phyloP scores from a whole-genome alignment of 2,329 filamentous ascomycete species.

The Mycosphaerella sp. region DNA sequence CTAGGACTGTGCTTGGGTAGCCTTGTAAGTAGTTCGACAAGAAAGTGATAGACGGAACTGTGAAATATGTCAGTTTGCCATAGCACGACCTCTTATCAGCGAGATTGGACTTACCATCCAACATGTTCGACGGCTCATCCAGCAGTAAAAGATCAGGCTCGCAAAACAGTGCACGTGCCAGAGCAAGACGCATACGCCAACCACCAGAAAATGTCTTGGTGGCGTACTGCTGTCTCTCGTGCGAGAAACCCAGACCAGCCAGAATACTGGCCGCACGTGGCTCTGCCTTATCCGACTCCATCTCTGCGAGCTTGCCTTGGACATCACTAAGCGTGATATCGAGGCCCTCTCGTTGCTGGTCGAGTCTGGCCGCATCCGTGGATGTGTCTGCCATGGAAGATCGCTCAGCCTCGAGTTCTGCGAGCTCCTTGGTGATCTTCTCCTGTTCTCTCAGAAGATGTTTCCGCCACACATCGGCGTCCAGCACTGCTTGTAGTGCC shows the following conservation, averaged over 20 bases:
- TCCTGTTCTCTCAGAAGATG: conserved; percentile 84
- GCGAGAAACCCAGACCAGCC: conserved; percentile 91
- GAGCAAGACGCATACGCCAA: conserved; percentile 97
- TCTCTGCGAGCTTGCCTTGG: conserved; percentile 85
- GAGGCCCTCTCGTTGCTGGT: conserved; percentile 80
- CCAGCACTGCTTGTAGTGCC: conserved; percentile 87
- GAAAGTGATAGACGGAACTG: conserved; percentile 96
- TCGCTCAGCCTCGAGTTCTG: conserved; percentile 70
- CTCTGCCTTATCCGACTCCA: conserved; percentile 99
- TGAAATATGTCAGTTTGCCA: too few relatives aligned
- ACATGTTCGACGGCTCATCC: conserved; percentile 74
- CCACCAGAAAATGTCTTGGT: conserved; percentile 99
- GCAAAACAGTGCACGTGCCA: conserved; percentile 93
- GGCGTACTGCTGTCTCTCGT: conserved; percentile 83
- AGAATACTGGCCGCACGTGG: conserved; percentile 92
- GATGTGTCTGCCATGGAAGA: conserved; percentile 84
- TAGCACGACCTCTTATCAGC: too few relatives aligned
- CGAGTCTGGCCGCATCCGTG: conserved; percentile 75
- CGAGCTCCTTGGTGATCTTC: conserved; percentile 71
- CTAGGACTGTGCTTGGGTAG: conserved; percentile 90
- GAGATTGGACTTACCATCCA: not conserved
- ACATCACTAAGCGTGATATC: conserved; percentile 89
- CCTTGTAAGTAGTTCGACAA: conserved; percentile 88
- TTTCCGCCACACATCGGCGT: conserved; percentile 98
- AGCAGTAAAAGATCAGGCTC: conserved; percentile 93